Evolutionary conservation across 129 eudicot species (phyloP).

Genomic region (Flaveria sonorensis): DNA sequence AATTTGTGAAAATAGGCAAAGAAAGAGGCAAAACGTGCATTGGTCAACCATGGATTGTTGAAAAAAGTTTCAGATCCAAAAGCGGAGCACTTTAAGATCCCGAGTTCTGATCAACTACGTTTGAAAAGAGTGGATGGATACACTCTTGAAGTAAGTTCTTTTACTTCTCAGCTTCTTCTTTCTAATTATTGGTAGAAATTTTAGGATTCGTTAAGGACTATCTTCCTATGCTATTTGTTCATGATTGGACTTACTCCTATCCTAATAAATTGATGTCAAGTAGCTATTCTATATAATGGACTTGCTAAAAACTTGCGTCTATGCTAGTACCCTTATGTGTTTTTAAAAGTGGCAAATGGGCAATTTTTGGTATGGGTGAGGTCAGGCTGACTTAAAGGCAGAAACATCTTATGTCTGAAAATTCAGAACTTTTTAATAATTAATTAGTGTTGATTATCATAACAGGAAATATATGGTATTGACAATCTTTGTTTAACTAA

Average conservation of each 20-base stretch:
- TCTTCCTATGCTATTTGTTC: neutral
- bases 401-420: neutral
- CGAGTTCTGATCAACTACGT: constrained; percentile 79
- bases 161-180: neutral
- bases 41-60: constrained; percentile 67
- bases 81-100: constrained; percentile 59
- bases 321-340: constrained; percentile 7
- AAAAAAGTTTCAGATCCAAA: constrained; percentile 53
- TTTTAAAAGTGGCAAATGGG: neutral
- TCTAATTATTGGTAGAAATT: neutral
- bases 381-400: neutral
- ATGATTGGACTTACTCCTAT: neutral
- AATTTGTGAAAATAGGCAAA: constrained; percentile 56
- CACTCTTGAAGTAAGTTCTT: constrained; percentile 66
- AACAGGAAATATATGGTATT: neutral
- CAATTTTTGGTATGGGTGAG: neutral
- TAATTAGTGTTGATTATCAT: neutral
- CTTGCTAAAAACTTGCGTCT: neutral
- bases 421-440: neutral
- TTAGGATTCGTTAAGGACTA: neutral
- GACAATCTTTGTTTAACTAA: neutral
- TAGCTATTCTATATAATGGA: neutral
- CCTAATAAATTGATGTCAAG: neutral
- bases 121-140: constrained; percentile 71
- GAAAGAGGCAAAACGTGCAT: constrained; percentile 64